Base-by-base conservation (phyloP, 1,284 basidiomycete species). In the Pisolithus thermaeus region DNA sequence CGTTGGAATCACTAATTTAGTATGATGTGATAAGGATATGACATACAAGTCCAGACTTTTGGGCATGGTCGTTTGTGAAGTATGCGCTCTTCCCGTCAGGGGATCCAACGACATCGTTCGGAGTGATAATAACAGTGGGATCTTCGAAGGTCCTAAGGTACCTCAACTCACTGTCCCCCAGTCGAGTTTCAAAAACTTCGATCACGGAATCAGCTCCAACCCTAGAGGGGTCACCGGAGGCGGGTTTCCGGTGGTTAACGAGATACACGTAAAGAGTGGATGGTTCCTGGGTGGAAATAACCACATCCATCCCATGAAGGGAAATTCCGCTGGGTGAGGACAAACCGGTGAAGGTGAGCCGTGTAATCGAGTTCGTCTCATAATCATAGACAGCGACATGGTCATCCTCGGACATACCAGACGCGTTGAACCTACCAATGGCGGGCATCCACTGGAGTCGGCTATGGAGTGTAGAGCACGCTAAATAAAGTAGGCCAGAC, bases 241-340 rank as follows among this genome's bases (percentile, higher is more conserved):
- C 55, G 0, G 77, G 73, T 6, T 72, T 75, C 16, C 82, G 78
- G 61, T 88, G 84, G 61, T 88, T 89, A 53, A 87, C 71, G 18
- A 86, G 68, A 60, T 87, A 89, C 11, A 89, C 70, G 53, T 75
- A 85, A 3, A 87, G 70, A 36, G 76, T 65, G n/a, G 70, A 66
- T 3, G 77, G 68, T 57, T 82, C 69, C 2, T 70, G 59, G 2
- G 67, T 58, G 2, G 81, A 81, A 3, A 75, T 73, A 4, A 85
- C 83, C 20, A 89, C 77, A 52, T 87, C 86, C 77, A 91, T 80
- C 12, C 86, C 87, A 58, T 89, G 86, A 14, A 83, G 59, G 32
- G 79, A 80, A 41, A 88, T 68, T 1, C 77, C 79, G 8, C 73
- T 70, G 1, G 55, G 43, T 7, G 66, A 64, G 12, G 68, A 60